Evolutionary conservation across 2,329 filamentous ascomycete genomes (phyloP).

Genomic region (Capronia epimyces): DNA sequence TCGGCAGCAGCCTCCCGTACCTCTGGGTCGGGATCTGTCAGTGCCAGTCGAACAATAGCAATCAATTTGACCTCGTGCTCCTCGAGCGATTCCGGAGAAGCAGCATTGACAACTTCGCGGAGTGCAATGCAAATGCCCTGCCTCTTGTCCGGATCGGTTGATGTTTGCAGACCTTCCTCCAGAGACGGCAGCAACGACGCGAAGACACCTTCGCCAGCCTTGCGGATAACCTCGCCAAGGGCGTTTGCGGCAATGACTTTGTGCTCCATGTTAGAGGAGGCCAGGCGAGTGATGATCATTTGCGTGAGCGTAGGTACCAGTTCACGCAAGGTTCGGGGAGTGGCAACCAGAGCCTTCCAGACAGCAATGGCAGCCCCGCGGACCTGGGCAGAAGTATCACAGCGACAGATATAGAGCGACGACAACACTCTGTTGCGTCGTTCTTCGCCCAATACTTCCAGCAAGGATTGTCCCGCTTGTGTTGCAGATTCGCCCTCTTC

Average conservation of each 20-base stretch:
- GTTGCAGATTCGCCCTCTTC: slow-evolving; percentile 72
- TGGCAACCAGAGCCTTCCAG: slow-evolving; percentile 95
- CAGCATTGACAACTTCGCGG: slow-evolving; percentile 84
- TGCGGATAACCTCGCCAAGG: slow-evolving; percentile 90
- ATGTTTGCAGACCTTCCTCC: slow-evolving; percentile 81
- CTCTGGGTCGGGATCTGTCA: slow-evolving; percentile 82
- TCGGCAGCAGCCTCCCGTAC: slow-evolving; percentile 94
- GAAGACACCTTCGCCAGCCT: slow-evolving; percentile 89
- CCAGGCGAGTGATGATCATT: slow-evolving; percentile 86
- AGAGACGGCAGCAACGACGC: slow-evolving; percentile 82
- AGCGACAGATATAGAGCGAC: slow-evolving; percentile 94
- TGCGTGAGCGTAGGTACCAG: slow-evolving; percentile 91
- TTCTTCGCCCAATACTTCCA: slow-evolving; percentile 90
- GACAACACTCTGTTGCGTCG: slow-evolving; percentile 95
- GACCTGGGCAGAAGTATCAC: slow-evolving; percentile 89
- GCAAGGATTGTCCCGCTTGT: slow-evolving; percentile 86
- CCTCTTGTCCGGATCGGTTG: slow-evolving; percentile 85
- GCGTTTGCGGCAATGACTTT: slow-evolving; percentile 98
- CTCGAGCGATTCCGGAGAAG: slow-evolving; percentile 80
- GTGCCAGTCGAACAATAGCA: slow-evolving; percentile 83
- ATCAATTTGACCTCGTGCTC: slow-evolving; percentile 94
- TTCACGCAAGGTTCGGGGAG: slow-evolving; percentile 87
- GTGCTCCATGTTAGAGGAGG: slow-evolving; percentile 95
- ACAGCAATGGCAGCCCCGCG: slow-evolving; percentile 84
- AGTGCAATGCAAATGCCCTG: slow-evolving; percentile 97